Conservation (phyloP, 2,329 filamentous ascomycete genomes). For the Hypoxylon sp. region DNA sequence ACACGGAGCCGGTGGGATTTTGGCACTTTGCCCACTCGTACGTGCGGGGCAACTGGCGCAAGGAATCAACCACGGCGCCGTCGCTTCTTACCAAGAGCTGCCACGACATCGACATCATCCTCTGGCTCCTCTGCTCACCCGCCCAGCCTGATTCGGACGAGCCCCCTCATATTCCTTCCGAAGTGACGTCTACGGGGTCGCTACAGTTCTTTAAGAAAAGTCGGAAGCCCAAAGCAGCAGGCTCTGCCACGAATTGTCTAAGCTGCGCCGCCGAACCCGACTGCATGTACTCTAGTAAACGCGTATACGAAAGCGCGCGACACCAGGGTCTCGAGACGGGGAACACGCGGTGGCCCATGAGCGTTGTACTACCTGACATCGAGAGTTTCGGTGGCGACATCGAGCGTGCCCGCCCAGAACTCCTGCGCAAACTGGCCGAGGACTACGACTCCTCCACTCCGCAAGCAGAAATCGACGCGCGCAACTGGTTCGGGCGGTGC, state of each 20-base stretch:
- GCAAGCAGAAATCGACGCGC: constrained; percentile 60
- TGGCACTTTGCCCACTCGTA: constrained; percentile 96
- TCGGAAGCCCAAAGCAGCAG: constrained; percentile 82
- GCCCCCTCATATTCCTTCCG: constrained; percentile 78
- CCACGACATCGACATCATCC: constrained; percentile 92
- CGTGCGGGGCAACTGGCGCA: constrained; percentile 94
- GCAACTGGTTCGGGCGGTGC: constrained; percentile 91
- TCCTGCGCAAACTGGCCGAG: constrained; percentile 57
- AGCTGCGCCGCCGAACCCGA: constrained; percentile 79
- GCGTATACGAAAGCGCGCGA: constrained; percentile 80
- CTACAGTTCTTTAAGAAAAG: constrained; percentile 82
- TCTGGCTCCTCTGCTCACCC: constrained; percentile 91
- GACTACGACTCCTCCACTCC: constrained; percentile 67
- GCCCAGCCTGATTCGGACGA: constrained; percentile 57
- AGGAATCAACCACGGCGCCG: constrained; percentile 79
- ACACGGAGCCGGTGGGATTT: constrained; percentile 95
- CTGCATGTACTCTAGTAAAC: constrained; percentile 88
- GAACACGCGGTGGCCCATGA: constrained; percentile 83
- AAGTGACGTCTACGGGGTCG: constrained; percentile 80
- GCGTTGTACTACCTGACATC: constrained; percentile 92
- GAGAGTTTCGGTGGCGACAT: constrained; percentile 74
- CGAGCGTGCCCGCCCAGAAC: constrained; percentile 56
- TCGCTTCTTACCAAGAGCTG: constrained; percentile 95
- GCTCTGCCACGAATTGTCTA: constrained; percentile 86
- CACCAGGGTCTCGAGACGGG: constrained; percentile 71